Evolutionary conservation across 805 yeast species (phyloP), one percentile per base, ranked within the genome.

Genomic region (Wilhelminamyces savonicus): DNA sequence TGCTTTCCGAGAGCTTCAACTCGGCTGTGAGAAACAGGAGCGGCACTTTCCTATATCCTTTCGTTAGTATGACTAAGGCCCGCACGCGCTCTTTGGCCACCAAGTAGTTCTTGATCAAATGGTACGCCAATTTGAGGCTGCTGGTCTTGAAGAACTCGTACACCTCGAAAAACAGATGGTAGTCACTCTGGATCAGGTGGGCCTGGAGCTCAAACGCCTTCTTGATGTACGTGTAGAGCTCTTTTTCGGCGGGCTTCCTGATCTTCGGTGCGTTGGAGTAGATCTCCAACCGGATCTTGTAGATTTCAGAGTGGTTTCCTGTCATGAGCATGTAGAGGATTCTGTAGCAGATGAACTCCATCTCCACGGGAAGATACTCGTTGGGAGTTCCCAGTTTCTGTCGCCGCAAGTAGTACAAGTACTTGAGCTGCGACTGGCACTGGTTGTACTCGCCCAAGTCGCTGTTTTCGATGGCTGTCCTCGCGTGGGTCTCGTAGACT

Each of bases 381-480:
- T 24, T 28, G 3, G 50, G 41, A 16, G 42, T 47, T 8, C 6
- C 8, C 6, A 17, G 8, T 19, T 41, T 43, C n/a, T 59, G 49
- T 28, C 57, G 53, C 14, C 50, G 48, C 13, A 41, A 36, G 16
- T 62, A 71, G 48, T 81, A 88, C 15, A 88, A 59, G 26, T 70
- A 63, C 39, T 74, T 74, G 29, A 92, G 58, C 44, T 86, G 85
- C 11, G 94, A 76, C 54, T 83, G 94, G 52, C 97, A 92, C 53
- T 90, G 97, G 59, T 92, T 92, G 53, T 83, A 87, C 54, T 92
- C 97, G 7, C 97, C 97, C 39, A 90, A 58, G 54, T 90, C 98
- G 23, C 73, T 69, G 48, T 82, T 78, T 42, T 78, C 82, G 22
- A 90, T 69, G 0, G 97, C 94, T n/a, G 88, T 62, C 28, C 87